Percentiles rank a stretch among this genome's conserved stretches.
Evolutionary conservation across 2,329 filamentous ascomycete genomes (phyloP).

Genomic region (Diaporthe sp.): DNA sequence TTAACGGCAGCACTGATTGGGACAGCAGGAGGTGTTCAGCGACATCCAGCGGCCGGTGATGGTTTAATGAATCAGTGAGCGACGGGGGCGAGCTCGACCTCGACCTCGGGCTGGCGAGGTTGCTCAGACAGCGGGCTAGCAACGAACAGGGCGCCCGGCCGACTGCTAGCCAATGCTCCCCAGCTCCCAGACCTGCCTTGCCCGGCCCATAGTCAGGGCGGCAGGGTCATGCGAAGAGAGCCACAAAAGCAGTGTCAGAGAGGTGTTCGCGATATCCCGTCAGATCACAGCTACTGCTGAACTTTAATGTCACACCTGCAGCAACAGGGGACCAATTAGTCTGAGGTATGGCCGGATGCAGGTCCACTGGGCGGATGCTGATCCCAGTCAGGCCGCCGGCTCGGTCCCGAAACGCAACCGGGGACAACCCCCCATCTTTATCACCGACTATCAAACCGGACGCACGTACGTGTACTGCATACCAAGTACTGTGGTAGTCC

Average conservation of each 20-base stretch:
- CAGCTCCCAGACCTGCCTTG: neutral
- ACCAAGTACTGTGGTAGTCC: too few species aligned
- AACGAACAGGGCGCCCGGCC: neutral
- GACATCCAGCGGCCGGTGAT: slow-evolving; percentile 6
- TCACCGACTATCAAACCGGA: slow-evolving; percentile 6
- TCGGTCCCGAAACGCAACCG: slow-evolving; percentile 35
- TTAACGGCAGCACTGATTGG: neutral
- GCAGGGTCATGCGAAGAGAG: slow-evolving; percentile 4
- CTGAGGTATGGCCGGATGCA: neutral
- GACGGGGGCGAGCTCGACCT: neutral
- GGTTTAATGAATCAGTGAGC: slow-evolving; percentile 15
- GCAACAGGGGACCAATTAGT: slow-evolving; percentile 14
- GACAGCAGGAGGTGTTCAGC: neutral
- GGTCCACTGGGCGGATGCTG: neutral
- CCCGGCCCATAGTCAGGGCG: neutral
- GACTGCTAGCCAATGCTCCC: neutral
- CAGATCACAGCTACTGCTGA: neutral
- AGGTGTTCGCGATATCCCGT: neutral
- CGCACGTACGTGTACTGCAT: neutral
- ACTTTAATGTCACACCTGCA: slow-evolving; percentile 2
- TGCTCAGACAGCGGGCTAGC: slow-evolving; percentile 28
- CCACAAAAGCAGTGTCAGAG: slow-evolving; percentile 17
- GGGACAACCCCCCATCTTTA: slow-evolving; percentile 12
- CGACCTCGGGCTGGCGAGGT: slow-evolving; percentile 13
- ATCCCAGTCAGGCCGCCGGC: slow-evolving; percentile 7